Evolutionary conservation across 768 basidiomycete species (phyloP).

Genomic region (Tephrocybe sp.): DNA sequence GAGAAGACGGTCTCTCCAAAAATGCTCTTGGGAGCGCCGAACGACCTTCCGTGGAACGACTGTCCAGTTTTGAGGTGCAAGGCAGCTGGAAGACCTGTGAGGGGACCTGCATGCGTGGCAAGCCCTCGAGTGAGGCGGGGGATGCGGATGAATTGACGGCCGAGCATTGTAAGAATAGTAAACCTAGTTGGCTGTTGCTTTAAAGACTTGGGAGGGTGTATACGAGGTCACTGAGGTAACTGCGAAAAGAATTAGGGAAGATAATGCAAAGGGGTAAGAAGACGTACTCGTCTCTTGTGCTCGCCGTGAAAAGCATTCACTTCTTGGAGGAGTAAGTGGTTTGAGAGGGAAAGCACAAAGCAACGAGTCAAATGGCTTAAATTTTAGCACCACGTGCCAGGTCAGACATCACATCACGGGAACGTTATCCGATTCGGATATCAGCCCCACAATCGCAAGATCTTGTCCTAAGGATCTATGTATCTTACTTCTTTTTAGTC

Average conservation of each 20-base stretch:
- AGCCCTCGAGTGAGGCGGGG: slow-evolving; percentile 57
- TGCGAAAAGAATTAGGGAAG: slow-evolving; percentile 33
- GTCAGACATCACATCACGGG: too few species aligned
- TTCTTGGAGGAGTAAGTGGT: slow-evolving; percentile 17
- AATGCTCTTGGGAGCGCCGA: slow-evolving; percentile 83
- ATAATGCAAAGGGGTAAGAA: slow-evolving; percentile 5
- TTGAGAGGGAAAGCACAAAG: slow-evolving; percentile 12
- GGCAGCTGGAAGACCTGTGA: slow-evolving; percentile 63
- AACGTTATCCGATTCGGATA: too few species aligned
- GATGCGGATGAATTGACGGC: slow-evolving; percentile 50
- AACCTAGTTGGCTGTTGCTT: slow-evolving; percentile 19
- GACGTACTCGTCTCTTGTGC: slow-evolving; percentile 86
- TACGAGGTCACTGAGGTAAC: slow-evolving; percentile 90
- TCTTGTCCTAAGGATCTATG: not conserved
- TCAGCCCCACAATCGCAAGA: too few species aligned
- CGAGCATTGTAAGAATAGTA: slow-evolving; percentile 49
- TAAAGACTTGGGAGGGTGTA: slow-evolving; percentile 64
- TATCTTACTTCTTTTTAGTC: slow-evolving; percentile 12
- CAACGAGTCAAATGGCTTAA: slow-evolving; percentile 13
- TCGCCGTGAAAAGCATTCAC: slow-evolving; percentile 83
- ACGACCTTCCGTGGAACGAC: slow-evolving; percentile 85
- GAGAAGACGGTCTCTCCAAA: slow-evolving; percentile 99
- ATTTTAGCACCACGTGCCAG: slow-evolving; percentile 16
- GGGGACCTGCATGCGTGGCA: slow-evolving; percentile 61
- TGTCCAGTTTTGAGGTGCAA: slow-evolving; percentile 95